Evolutionary conservation across 345 rosid species (phyloP).

Genomic region (Erysimum cheiranthoides): DNA sequence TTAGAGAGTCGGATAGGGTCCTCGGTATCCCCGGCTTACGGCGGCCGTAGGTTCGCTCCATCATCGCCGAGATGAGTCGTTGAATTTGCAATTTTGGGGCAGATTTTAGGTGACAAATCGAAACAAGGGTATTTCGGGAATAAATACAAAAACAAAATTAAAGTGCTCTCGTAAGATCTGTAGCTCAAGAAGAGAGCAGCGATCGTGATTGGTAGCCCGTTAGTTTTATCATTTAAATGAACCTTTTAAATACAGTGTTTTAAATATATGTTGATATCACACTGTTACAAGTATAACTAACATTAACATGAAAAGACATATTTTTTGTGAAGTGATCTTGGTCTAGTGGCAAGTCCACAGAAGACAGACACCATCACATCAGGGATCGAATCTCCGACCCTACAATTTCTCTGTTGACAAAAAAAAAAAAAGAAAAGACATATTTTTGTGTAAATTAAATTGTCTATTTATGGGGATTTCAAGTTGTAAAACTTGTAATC

Average conservation of each 20-base stretch:
- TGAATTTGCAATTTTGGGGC: constrained; percentile 31
- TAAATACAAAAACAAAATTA: background rate
- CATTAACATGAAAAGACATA: too few species aligned
- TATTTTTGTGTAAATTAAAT: too few species aligned
- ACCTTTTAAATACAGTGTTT: background rate
- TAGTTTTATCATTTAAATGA: background rate
- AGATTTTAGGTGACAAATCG: constrained; percentile 41
- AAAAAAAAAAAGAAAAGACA: too few species aligned
- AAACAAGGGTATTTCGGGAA: constrained; percentile 29
- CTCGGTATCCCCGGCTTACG: constrained; percentile 65
- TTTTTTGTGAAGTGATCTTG: too few species aligned
- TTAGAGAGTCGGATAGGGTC: constrained; percentile 53
- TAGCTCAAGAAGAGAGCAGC: constrained; percentile 16
- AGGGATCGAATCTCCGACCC: too few species aligned
- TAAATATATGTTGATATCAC: background rate
- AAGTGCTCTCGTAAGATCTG: constrained; percentile 30
- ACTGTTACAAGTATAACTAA: background rate
- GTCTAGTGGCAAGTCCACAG: too few species aligned
- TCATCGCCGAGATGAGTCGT: constrained; percentile 55
- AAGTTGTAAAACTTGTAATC: too few species aligned
- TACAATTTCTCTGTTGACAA: too few species aligned
- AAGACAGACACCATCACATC: too few species aligned
- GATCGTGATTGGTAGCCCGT: constrained; percentile 32
- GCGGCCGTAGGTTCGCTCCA: constrained; percentile 93
- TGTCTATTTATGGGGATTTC: too few species aligned